A percentile compares a stretch with the other conserved stretches of the same genome.
phyloP scores from a whole-genome alignment of 345 rosid genomes.

The sweet orange (Citrus sinensis) region DVS_A1.0 CM039167.1:24338501-24339000 shows the following conservation, averaged over 20 bases:
- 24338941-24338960: too few relatives aligned
- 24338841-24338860: neutral
- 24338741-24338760: neutral
- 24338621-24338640: neutral
- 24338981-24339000: too few relatives aligned
- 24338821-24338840: neutral
- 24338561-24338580: constrained; percentile 3
- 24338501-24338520: too few relatives aligned
- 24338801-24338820: neutral
- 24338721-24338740: neutral
- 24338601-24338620: neutral
- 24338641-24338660: neutral
- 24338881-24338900: neutral
- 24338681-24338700: neutral
- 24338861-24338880: neutral
- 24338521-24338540: too few relatives aligned
- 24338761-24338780: neutral
- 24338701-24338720: neutral
- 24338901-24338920: too few relatives aligned
- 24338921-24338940: too few relatives aligned
- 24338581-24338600: neutral
- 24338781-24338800: neutral
- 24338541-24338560: constrained; percentile 15
- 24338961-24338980: neutral
- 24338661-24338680: neutral